Evolutionary conservation across 2,329 filamentous ascomycete species (phyloP).

Genomic region (Pestalotiopsis sp.): DNA sequence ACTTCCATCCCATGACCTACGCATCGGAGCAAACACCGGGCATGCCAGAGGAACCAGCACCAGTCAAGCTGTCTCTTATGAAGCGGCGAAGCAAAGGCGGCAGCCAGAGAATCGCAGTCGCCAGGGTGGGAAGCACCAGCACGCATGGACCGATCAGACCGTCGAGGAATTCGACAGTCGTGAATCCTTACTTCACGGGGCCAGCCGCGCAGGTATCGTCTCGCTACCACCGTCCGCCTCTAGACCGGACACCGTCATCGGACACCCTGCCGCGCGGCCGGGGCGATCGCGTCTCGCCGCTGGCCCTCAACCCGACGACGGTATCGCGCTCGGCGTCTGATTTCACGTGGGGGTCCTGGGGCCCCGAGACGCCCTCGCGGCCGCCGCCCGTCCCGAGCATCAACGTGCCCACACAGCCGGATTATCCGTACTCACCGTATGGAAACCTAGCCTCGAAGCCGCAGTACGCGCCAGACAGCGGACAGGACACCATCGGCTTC

Average conservation of each 20-base stretch:
- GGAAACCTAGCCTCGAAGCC: not conserved
- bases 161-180: not conserved
- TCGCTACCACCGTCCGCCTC: not conserved
- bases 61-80: not conserved
- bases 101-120: not conserved
- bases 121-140: not conserved
- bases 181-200: not conserved
- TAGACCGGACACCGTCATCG: not conserved
- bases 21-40: not conserved
- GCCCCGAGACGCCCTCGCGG: not conserved
- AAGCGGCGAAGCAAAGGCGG: not conserved
- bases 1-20: not conserved
- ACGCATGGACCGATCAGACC: not conserved
- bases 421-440: not conserved
- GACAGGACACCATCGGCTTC: not conserved
- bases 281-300: not conserved
- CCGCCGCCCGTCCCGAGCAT: not conserved
- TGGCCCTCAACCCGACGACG: conserved; percentile 7
- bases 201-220: not conserved
- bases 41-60: not conserved
- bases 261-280: not conserved
- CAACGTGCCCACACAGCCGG: not conserved
- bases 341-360: conserved; percentile 10
- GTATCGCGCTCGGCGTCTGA: not conserved
- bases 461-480: not conserved